These are phyloP conservation scores for Dioscorea cayenensis DNA, from an alignment of 116 monocot species.

Conservation along the genomic window DNA sequence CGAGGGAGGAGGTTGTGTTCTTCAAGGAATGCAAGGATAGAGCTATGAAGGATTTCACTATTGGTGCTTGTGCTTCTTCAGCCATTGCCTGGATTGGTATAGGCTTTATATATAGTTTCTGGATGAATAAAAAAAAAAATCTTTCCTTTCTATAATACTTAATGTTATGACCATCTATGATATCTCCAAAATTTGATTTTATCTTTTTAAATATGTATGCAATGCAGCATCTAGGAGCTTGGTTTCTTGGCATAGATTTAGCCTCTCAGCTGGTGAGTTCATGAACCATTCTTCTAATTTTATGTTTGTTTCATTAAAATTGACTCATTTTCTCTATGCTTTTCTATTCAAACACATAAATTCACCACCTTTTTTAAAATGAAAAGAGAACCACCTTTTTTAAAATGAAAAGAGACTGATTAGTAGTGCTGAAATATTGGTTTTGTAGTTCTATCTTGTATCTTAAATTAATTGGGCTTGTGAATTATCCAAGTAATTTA, in stretches of 20 bases:
- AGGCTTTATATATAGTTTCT: neutral
- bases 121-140: no score
- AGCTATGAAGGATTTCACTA: neutral
- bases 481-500: no score
- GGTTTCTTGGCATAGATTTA: neutral
- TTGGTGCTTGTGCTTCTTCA: neutral
- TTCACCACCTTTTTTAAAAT: no score
- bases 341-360: no score
- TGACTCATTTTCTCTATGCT: neutral
- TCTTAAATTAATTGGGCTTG: no score
- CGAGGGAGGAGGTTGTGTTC: neutral
- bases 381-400: no score
- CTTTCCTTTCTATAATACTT: no score
- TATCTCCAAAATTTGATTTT: no score
- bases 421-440: no score
- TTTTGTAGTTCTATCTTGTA: no score
- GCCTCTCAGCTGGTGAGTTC: conserved; percentile 8
- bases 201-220: neutral
- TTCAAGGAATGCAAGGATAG: neutral
- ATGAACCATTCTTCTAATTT: neutral
- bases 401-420: no score
- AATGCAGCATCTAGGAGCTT: conserved; percentile 6
- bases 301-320: neutral
- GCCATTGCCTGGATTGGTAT: conserved; percentile 4
- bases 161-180: no score